These are phyloP conservation scores for Phytophthora syringae DNA, from an alignment of 352 stramenopile species.

Conservation along the genomic window DNA sequence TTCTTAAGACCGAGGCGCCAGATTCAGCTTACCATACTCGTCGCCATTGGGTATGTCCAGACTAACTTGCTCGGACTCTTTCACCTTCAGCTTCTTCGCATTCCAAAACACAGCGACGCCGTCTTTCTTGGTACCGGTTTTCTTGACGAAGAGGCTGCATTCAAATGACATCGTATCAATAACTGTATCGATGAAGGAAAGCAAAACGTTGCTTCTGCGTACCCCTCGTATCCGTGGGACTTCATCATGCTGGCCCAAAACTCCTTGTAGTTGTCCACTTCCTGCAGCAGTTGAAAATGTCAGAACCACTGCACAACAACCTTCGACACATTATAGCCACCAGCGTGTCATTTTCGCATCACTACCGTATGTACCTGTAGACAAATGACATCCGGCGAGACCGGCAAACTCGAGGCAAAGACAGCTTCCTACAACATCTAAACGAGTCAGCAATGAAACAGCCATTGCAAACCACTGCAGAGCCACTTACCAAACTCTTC, in stretches of 20 bases:
- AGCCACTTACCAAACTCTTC: slow-evolving; percentile 54
- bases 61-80: slow-evolving; percentile 45
- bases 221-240: slow-evolving; percentile 72
- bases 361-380: slow-evolving; percentile 60
- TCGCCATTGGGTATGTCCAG: slow-evolving; percentile 62
- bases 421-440: slow-evolving; percentile 49
- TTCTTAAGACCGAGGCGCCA: background rate
- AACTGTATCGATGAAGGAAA: no score
- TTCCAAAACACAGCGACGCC: slow-evolving; percentile 83
- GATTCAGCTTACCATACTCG: slow-evolving; percentile 49
- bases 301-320: background rate
- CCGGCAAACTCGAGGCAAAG: slow-evolving; percentile 58
- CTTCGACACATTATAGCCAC: background rate
- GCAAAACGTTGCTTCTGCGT: background rate
- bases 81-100: slow-evolving; percentile 50
- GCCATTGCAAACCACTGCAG: no score
- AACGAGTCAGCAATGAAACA: slow-evolving; percentile 11
- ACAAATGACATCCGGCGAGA: slow-evolving; percentile 77
- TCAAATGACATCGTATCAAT: no score
- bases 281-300: slow-evolving; percentile 38
- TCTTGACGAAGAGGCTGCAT: slow-evolving; percentile 73
- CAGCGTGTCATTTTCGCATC: no score
- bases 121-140: slow-evolving; percentile 65
- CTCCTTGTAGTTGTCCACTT: slow-evolving; percentile 78
- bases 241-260: slow-evolving; percentile 75